Percentiles rank a stretch among this genome's conserved stretches.
These are phyloP conservation scores for Pyrrhoderma noxium DNA, from an alignment of 1,284 basidiomycete genomes.

Conservation along the genomic window DNA sequence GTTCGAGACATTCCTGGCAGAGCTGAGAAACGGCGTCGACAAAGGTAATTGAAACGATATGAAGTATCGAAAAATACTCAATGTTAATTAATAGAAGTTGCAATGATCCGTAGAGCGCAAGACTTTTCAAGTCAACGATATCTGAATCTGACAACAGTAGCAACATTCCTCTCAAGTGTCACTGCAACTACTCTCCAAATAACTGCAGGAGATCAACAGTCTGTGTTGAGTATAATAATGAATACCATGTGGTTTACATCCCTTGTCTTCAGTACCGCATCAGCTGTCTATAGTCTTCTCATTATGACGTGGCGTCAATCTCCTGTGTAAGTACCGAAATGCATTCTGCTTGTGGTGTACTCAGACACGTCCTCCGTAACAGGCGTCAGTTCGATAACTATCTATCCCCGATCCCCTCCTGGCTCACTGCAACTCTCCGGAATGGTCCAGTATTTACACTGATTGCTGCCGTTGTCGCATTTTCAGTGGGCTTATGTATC, in stretches of 20 bases:
- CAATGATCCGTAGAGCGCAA: neutral
- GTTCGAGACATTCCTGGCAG: neutral
- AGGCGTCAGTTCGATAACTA: neutral
- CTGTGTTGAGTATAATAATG: neutral
- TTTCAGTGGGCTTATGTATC: constrained; percentile 2
- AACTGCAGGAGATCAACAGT: neutral
- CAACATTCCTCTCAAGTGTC: constrained; percentile 10
- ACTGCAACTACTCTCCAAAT: constrained; percentile 12
- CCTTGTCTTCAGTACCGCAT: constrained; percentile 9
- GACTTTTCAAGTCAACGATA: neutral
- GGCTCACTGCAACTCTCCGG: neutral
- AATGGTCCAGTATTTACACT: constrained; percentile 4
- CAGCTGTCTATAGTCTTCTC: constrained; percentile 9
- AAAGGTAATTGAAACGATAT: neutral
- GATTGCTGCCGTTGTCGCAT: neutral
- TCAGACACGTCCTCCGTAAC: too few relatives aligned
- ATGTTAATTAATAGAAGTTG: neutral
- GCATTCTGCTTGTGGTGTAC: neutral
- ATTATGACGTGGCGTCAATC: constrained; percentile 12
- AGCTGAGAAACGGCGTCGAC: neutral
- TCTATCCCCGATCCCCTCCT: neutral
- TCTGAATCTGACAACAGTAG: constrained; percentile 8
- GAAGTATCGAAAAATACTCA: neutral
- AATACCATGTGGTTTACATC: constrained; percentile 8
- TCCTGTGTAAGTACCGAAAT: neutral